A percentile compares a stretch with the other conserved stretches of the same genome.
Evolutionary conservation across 1,284 basidiomycete genomes (phyloP).

Genomic region (Ganoderma leucocontextum): DNA sequence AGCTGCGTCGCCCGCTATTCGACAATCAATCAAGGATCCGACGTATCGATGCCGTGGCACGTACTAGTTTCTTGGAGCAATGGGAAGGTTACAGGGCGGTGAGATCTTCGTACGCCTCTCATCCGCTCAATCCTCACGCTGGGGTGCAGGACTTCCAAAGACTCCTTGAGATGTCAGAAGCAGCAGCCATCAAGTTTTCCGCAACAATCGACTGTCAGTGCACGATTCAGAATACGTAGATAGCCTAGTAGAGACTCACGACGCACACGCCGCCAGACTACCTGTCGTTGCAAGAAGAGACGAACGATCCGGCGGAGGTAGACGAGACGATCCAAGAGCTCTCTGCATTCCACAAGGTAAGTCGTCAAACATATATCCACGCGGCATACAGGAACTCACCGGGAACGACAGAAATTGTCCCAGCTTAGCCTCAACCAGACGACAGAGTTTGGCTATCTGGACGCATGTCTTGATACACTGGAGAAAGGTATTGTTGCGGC

Average conservation of each 20-base stretch:
- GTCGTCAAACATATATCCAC: not conserved
- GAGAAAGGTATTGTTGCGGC: not conserved
- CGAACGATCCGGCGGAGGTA: not conserved
- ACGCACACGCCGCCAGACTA: not conserved
- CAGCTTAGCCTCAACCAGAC: not conserved
- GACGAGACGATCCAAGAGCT: constrained; percentile 8
- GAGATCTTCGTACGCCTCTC: not conserved
- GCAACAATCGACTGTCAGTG: constrained; percentile 1
- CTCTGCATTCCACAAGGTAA: not conserved
- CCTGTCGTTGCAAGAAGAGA: constrained; percentile 5
- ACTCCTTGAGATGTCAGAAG: not conserved
- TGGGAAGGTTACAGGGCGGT: not conserved
- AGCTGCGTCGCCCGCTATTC: not conserved
- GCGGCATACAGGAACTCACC: not conserved
- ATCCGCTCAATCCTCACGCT: not conserved
- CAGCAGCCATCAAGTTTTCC: not conserved
- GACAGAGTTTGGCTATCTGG: not conserved
- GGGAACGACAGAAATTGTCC: not conserved
- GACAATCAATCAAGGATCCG: not conserved
- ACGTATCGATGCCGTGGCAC: not conserved
- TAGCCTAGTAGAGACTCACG: not conserved
- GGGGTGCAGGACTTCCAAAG: not conserved
- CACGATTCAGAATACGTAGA: not conserved
- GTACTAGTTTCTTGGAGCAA: not conserved
- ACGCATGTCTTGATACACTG: not conserved